Conservation (phyloP, 1,284 basidiomycete species). For the Gymnopus androsaceus region DNA sequence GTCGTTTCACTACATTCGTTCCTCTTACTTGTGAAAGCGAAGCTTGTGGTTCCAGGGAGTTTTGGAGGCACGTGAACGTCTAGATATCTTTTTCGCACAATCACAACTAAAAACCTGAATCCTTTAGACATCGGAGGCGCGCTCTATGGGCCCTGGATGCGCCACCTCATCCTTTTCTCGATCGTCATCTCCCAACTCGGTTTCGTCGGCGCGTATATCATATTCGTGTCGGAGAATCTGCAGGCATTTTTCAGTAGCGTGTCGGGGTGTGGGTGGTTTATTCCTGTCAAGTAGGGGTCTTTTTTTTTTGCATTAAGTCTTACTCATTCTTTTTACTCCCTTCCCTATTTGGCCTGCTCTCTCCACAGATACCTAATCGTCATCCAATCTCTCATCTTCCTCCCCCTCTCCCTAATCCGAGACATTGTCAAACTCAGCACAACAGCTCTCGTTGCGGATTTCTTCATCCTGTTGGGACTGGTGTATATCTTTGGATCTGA, state of each 20-base stretch:
- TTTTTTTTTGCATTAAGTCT: neutral
- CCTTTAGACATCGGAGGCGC: slow-evolving; percentile 88
- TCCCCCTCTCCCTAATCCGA: slow-evolving; percentile 84
- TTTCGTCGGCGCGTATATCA: slow-evolving; percentile 90
- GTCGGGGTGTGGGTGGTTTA: slow-evolving; percentile 72
- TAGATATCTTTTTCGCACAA: neutral
- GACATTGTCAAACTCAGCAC: slow-evolving; percentile 92
- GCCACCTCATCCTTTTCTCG: slow-evolving; percentile 84
- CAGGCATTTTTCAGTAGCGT: slow-evolving; percentile 84
- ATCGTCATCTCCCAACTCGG: slow-evolving; percentile 91
- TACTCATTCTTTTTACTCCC: slow-evolving; percentile 40
- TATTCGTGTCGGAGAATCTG: slow-evolving; percentile 94
- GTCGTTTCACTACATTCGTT: slow-evolving; percentile 92
- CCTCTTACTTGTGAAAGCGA: slow-evolving; percentile 87
- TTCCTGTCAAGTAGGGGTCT: slow-evolving; percentile 64
- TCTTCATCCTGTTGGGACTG: slow-evolving; percentile 90
- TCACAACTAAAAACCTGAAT: slow-evolving; percentile 11
- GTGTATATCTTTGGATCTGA: slow-evolving; percentile 88
- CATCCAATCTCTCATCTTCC: slow-evolving; percentile 82
- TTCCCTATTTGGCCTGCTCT: slow-evolving; percentile 72
- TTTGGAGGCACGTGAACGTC: slow-evolving; percentile 76
- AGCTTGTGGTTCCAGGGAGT: slow-evolving; percentile 87
- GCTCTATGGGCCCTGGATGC: slow-evolving; percentile 93
- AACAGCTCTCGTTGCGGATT: slow-evolving; percentile 92
- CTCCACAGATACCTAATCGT: slow-evolving; percentile 43